Evolutionary conservation across 768 basidiomycete species (phyloP).

Genomic region (Auriscalpium microsporum): DNA sequence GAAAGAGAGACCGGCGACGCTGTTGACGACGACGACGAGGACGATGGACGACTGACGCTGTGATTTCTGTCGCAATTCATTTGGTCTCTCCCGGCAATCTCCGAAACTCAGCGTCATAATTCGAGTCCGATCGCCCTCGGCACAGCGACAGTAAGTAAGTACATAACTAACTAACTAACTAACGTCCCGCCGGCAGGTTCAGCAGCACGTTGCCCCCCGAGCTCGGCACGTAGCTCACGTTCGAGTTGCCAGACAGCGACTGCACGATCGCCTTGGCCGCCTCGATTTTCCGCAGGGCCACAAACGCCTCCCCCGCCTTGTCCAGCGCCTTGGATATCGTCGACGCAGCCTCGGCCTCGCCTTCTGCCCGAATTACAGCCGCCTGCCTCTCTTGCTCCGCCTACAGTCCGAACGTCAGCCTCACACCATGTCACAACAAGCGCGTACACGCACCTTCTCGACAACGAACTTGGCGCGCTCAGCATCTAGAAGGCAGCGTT

Average conservation of each 20-base stretch:
- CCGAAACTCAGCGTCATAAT: conserved; percentile 9
- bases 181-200: conserved; percentile 61
- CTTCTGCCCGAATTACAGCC: conserved; percentile 94
- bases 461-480: conserved; percentile 99
- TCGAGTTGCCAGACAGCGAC: conserved; percentile 68
- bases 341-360: conserved; percentile 93
- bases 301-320: conserved; percentile 93
- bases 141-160: not conserved
- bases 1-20: conserved; percentile 39
- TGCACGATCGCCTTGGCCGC: conserved; percentile 95
- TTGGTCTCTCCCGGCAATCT: conserved; percentile 9
- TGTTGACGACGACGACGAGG: conserved; percentile 27
- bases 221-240: conserved; percentile 86
- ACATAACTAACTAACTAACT: conserved; percentile 25
- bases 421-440: not conserved
- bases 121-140: not conserved
- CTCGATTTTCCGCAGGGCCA: conserved; percentile 93
- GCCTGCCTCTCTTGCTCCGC: conserved; percentile 99
- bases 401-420: conserved; percentile 30
- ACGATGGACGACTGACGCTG: not conserved
- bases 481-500: conserved; percentile 52
- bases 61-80: not conserved
- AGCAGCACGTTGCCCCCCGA: conserved; percentile 73
- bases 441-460: conserved; percentile 64
- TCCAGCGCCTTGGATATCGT: conserved; percentile 88